Evolutionary conservation across 163 green algal species (phyloP).

Genomic region (Chlamydomonas reinhardtii): DNA sequence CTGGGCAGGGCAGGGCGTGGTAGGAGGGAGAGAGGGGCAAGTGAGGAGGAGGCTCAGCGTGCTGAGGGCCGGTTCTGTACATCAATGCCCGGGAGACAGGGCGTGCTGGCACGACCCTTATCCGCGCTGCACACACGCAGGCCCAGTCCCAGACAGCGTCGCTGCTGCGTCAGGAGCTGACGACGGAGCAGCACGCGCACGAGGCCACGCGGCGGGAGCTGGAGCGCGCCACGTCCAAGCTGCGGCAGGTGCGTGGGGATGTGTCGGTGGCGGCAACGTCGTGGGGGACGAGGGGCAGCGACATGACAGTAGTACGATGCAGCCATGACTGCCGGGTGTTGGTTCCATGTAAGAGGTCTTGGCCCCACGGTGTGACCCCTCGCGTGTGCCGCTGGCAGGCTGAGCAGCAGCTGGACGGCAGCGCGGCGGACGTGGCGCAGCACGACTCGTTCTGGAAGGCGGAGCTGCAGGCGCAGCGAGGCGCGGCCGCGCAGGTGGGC

Average conservation of each 20-base stretch:
- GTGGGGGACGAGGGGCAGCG: too few relatives aligned
- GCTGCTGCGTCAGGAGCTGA: slow-evolving; percentile 47
- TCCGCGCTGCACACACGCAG: neutral
- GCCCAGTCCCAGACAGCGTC: slow-evolving; percentile 32
- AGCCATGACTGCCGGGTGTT: too few relatives aligned
- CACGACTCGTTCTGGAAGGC: slow-evolving; percentile 54
- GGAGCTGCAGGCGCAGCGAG: slow-evolving; percentile 40
- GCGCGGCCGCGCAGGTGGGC: neutral
- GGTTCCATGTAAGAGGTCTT: neutral
- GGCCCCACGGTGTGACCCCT: too few relatives aligned
- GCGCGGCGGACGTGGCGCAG: slow-evolving; percentile 20
- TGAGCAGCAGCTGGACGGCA: slow-evolving; percentile 7
- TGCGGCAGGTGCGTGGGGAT: slow-evolving; percentile 15
- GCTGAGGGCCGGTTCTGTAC: neutral
- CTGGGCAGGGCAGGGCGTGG: neutral
- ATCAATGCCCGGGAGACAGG: too few relatives aligned
- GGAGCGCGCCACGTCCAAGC: neutral
- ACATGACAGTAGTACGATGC: too few relatives aligned
- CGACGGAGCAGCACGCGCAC: slow-evolving; percentile 38
- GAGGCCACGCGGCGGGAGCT: slow-evolving; percentile 14
- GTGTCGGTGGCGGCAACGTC: too few relatives aligned
- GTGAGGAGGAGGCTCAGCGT: neutral
- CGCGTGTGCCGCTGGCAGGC: neutral
- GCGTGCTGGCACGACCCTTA: too few relatives aligned
- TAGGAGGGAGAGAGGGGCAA: neutral